Evolutionary conservation across 768 basidiomycete species (phyloP), one percentile per base, ranked within the genome.

Genomic region (Scleroderma citrinum): DNA sequence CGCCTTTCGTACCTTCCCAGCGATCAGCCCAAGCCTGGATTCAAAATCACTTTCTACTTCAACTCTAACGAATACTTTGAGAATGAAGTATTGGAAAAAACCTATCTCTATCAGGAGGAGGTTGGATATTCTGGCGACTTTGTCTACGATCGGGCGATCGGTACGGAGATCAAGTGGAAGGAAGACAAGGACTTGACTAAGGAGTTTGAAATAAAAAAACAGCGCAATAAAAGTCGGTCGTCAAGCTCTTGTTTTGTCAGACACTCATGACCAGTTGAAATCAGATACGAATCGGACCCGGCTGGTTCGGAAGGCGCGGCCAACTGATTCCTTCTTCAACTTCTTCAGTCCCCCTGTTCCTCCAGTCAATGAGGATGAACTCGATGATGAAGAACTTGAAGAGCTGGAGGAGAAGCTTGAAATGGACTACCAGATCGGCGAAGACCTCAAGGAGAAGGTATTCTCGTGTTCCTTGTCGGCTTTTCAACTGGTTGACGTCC

Each of bases 121-220:
- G 85, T 94, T 37, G 90, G 88, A n/a, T 96, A 97, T 69, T 80
- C 83, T 39, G 95, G 95, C 60, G 95, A 98, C 74, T 96, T 95
- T 62, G 83, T 95, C 43, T 99, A 95, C 69, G 92, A 96, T 75
- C 85, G 82, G 53, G 92, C 95, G 41, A 82, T 90, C 61, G 95
- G 95, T 19, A 87, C 86, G 39, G 78, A 85, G 61, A 93, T 99
- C 72, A 82, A 85, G 68, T 99, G 95, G 95, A 95, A 95, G 73
- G 93, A 91, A 68, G 94, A 95, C 59, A 94, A 96, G 73, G 92
- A 99, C 71, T 76, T 99, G 50, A 99, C 95, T 45, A 92, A 92
- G 73, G 89, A 90, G 72, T 88, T 91, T 59, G 95, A 98, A 74
- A 94, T 97, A 68, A 96, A 95, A 80, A 97, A 96, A 76, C 95